These are phyloP conservation scores for Daldinia loculata DNA, from an alignment of 495 filamentous ascomycete species.

Conservation along the genomic window DNA sequence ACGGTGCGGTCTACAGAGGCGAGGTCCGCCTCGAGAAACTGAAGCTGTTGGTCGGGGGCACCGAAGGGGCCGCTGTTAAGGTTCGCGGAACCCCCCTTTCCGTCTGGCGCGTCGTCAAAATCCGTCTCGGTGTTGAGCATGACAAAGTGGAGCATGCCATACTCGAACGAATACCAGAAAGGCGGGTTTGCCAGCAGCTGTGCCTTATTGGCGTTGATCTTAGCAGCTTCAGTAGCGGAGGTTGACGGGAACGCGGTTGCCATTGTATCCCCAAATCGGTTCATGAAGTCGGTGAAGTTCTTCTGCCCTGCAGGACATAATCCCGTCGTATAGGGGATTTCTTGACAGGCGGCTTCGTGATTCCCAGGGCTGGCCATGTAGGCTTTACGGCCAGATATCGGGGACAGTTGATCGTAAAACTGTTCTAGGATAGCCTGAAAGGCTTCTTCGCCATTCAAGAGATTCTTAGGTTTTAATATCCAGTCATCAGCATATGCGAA, in stretches of 20 bases:
- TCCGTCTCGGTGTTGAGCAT: constrained; percentile 69
- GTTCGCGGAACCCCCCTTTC: constrained; percentile 53
- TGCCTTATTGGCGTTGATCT: constrained; percentile 58
- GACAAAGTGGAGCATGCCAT: constrained; percentile 65
- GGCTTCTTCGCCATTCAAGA: constrained; percentile 52
- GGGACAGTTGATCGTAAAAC: constrained; percentile 56
- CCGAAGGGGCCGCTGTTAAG: constrained; percentile 64
- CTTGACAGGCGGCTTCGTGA: constrained; percentile 55
- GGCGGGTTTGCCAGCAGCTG: constrained; percentile 62
- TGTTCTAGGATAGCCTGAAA: constrained; percentile 57
- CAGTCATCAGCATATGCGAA: constrained; percentile 61
- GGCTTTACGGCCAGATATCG: constrained; percentile 53
- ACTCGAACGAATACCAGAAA: constrained; percentile 73
- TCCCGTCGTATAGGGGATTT: constrained; percentile 51
- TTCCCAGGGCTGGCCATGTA: constrained; percentile 59
- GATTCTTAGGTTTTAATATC: constrained; percentile 52
- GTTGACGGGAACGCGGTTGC: constrained; percentile 57
- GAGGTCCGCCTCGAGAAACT: constrained; percentile 57
- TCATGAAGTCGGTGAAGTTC: constrained; percentile 68
- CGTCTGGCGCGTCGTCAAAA: constrained; percentile 56
- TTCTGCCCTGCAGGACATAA: constrained; percentile 65
- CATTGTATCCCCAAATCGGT: constrained; percentile 63
- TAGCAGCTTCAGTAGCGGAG: constrained; percentile 54
- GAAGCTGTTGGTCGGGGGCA: constrained; percentile 51
- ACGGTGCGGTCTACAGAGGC: constrained; percentile 58